phyloP scores from a whole-genome alignment of 176 grass and related monocot species.

The Carex parvula region DNA sequence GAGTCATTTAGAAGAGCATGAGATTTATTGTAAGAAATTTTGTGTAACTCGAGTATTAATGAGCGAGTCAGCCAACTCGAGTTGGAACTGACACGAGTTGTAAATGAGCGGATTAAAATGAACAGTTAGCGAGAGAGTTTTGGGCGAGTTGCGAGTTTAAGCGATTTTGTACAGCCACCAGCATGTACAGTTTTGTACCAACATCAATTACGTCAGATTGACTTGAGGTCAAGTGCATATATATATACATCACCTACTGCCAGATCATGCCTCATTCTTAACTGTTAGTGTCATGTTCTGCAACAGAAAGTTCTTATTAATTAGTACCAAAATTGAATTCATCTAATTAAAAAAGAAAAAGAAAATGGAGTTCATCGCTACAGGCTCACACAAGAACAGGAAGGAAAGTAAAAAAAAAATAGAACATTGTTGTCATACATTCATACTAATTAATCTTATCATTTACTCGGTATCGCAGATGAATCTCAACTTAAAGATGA shows the following conservation, averaged over 20 bases:
- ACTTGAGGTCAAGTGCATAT: too few relatives aligned
- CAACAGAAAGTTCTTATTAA: not conserved
- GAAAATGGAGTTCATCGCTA: not conserved
- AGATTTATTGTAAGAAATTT: too few relatives aligned
- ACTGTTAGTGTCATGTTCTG: not conserved
- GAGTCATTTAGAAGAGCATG: too few relatives aligned
- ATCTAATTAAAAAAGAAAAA: not conserved
- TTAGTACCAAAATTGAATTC: not conserved
- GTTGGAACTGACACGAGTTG: too few relatives aligned
- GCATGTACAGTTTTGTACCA: not conserved
- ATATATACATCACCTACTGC: not conserved
- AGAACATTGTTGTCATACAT: not conserved
- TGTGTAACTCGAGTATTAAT: too few relatives aligned
- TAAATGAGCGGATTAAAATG: too few relatives aligned
- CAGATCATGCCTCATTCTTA: not conserved
- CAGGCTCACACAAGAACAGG: not conserved
- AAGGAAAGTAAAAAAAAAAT: not conserved
- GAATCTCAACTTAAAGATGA: constrained; percentile 50
- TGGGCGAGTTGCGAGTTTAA: too few relatives aligned
- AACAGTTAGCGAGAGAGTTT: too few relatives aligned
- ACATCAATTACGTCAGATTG: not conserved
- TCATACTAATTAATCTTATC: not conserved
- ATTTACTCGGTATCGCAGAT: constrained; percentile 25
- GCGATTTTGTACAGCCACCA: too few relatives aligned
- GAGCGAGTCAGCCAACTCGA: too few relatives aligned